Percentiles rank a stretch among this genome's conserved stretches.
phyloP scores from a whole-genome alignment of 352 stramenopile species.

The Pythium rishiriense region DNA sequence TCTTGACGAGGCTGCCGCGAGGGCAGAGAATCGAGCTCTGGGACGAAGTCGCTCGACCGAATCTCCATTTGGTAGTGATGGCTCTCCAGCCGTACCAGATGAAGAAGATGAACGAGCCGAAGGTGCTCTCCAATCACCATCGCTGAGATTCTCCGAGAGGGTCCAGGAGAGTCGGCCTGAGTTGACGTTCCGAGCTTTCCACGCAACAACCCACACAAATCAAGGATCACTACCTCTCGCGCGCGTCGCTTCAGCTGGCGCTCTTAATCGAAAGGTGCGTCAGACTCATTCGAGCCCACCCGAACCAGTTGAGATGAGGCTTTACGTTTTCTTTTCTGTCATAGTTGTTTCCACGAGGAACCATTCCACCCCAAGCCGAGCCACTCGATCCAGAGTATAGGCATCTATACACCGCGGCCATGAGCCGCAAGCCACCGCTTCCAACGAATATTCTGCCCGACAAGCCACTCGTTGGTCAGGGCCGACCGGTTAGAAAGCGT shows the following conservation, averaged over 20 bases:
- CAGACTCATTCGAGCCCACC: neutral
- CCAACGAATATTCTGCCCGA: slow-evolving; percentile 11
- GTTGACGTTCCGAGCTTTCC: slow-evolving; percentile 24
- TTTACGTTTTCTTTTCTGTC: neutral
- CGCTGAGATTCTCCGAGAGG: slow-evolving; percentile 13
- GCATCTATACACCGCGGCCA: slow-evolving; percentile 36
- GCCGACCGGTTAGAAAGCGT: neutral
- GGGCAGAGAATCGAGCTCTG: neutral
- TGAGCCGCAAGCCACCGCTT: slow-evolving; percentile 22
- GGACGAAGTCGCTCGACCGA: neutral
- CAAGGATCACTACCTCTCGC: slow-evolving; percentile 1
- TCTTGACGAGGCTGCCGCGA: slow-evolving; percentile 19
- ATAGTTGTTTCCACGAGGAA: slow-evolving; percentile 47
- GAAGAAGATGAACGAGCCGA: slow-evolving; percentile 12
- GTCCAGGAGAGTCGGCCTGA: slow-evolving; percentile 4
- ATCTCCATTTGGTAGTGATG: slow-evolving; percentile 12
- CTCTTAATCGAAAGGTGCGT: slow-evolving; percentile 19
- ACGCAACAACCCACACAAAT: slow-evolving; percentile 3
- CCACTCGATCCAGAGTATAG: slow-evolving; percentile 59
- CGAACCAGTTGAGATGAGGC: neutral
- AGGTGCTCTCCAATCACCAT: neutral
- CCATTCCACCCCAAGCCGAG: slow-evolving; percentile 40
- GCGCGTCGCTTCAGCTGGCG: slow-evolving; percentile 5
- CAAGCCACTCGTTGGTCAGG: slow-evolving; percentile 9
- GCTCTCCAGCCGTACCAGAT: slow-evolving; percentile 10